Base-by-base conservation (phyloP, 2,329 filamentous ascomycete species). In the Pseudogymnoascus destructans region DNA sequence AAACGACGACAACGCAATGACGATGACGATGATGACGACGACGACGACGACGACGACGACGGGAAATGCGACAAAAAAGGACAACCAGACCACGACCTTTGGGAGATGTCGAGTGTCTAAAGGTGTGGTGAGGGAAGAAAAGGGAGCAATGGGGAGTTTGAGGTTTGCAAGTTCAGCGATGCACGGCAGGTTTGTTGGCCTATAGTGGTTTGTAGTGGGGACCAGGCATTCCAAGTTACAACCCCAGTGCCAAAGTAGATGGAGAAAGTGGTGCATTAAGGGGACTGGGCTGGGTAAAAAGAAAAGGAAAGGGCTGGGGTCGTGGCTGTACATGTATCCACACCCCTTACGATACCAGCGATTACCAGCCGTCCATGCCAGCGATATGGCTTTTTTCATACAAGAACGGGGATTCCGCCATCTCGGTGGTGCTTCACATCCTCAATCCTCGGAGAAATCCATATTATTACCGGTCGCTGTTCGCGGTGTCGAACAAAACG, bases 61-160 rank as follows among this genome's bases (percentile, higher is more conserved):
- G 30, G 61, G 59, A 60, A 60, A 60, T 61, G 57, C 58, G 61
- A 60, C 61, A 60, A 61, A 61, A 62, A 57, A 59, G 59, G 52
- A 58, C 59, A 57, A 59, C 17, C 54, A 36, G 55, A 36, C 52
- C 55, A 60, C 35, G 27, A 35, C 33, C 40, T 54, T 59, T 49
- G 49, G 46, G 40, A 55, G 23, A 59, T 25, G 40, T 58, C 58
- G 54, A 60, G 38, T 3, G 38, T 42, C 38, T 42, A 42, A 11
- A 42, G 42, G 36, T 27, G 42, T 27, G 13, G 21, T 27, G 13
- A 8, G 56, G 38, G 52, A 59, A 59, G 55, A 38, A 33, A 58
- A 58, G 27, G 35, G 30, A 57, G 40, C 11, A 30, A 59, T 38
- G 23, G 27, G 27, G 42, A 42, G 27, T 55, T 59, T 58, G 36